A percentile compares a stretch with the other conserved stretches of the same genome.
Evolutionary conservation across 2,329 filamentous ascomycete genomes (phyloP).

Genomic region (Cadophora gregata): DNA sequence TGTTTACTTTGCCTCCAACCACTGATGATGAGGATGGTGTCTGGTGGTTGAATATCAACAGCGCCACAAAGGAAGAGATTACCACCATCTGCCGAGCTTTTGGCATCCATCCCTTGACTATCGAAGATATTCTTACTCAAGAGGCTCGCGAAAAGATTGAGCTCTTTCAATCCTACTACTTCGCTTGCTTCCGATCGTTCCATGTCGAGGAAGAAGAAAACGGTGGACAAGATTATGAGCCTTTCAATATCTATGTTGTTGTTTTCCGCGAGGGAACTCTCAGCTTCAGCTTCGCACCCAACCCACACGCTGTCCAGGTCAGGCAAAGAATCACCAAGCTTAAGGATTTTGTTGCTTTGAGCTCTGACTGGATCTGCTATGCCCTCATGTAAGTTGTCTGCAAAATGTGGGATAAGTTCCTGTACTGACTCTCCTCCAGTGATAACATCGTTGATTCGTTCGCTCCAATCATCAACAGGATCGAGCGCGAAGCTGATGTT

Average conservation of each 20-base stretch:
- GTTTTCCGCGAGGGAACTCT: conserved; percentile 95
- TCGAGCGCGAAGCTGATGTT: conserved; percentile 86
- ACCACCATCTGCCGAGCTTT: conserved; percentile 91
- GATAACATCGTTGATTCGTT: conserved; percentile 98
- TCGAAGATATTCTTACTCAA: conserved; percentile 94
- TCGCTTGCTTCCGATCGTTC: conserved; percentile 96
- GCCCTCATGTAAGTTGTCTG: conserved; percentile 78
- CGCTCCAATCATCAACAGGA: conserved; percentile 83
- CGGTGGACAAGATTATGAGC: conserved; percentile 83
- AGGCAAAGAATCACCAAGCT: conserved; percentile 89
- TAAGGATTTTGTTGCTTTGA: conserved; percentile 93
- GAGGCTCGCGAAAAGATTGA: conserved; percentile 99
- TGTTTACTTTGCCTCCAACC: conserved; percentile 75
- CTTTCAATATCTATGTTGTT: conserved; percentile 95
- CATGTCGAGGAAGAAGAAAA: conserved; percentile 74
- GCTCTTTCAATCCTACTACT: conserved; percentile 96
- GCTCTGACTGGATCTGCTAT: conserved; percentile 99
- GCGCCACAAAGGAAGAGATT: conserved; percentile 87
- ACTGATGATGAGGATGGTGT: conserved; percentile 74
- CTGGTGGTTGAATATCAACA: conserved; percentile 98
- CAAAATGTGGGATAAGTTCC: not conserved
- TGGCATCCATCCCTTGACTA: conserved; percentile 91
- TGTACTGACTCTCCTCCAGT: conserved; percentile 48
- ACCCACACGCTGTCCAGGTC: conserved; percentile 86
- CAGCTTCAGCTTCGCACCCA: conserved; percentile 91